Base-by-base conservation (phyloP, 352 stramenopile species). In the Globisporangium rhizosaccharum region DNA sequence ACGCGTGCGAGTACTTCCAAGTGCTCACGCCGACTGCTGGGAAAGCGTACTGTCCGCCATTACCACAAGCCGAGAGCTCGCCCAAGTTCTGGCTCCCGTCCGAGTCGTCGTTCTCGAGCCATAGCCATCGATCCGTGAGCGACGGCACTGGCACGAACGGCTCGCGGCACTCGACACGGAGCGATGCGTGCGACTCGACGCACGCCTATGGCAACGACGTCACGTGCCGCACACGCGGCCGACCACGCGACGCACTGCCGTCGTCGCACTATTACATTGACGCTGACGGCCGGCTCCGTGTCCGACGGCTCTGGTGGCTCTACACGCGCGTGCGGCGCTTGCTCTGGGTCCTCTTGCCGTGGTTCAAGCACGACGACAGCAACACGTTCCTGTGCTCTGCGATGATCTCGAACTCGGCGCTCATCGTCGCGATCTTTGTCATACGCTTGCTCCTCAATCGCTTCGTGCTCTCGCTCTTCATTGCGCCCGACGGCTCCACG, bases 251-350 rank as follows among this genome's bases (percentile, higher is more conserved):
- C n/a, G 28, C 33, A 20, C 51, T 73, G 42, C 70, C 74, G 39
- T 83, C 75, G 10, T 75, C 72, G n/a, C 74, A 86, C 56, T 88
- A 88, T 48, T 90, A 90, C 37, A 75, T 88, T 41, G 81, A 87
- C 53, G 42, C 39, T 0, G 58, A 66, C 47, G 81, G 81, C 0
- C 76, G 76, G 3, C 52, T 90, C 37, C 66, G 75, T 25, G 71
- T 76, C 51, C 69, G 75, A 10, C 72, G 73, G 23, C 58, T 76
- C 48, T 88, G 81, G 81, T 83, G 73, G 73, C 67, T 72, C 33
- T 88, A 85, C 56, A 85, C 66, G 48, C 63, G 70, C 11, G n/a
- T 78, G 17, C 65, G 76, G 10, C 69, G 77, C 15, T 48, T 85
- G 33, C 30, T 82, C 37, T 73, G 67, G 56, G 68, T 71, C 46